Conservation (phyloP, 805 yeast genomes). For the Kregervanrija fluxuum region DNA sequence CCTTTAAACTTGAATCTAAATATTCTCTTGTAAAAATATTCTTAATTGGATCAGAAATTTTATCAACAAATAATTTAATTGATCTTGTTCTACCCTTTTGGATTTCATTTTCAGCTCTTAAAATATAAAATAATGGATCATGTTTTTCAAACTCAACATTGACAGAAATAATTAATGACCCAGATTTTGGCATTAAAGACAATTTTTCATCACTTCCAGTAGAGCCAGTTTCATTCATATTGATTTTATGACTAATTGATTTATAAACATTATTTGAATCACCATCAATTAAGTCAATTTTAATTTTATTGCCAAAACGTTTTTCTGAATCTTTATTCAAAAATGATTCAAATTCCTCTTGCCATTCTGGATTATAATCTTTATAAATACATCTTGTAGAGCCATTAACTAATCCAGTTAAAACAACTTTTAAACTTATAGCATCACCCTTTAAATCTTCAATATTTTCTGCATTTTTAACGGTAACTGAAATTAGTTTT, state of each 20-base stretch:
- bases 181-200: conserved; percentile 31
- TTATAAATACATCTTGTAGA: conserved; percentile 60
- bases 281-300: conserved; percentile 17
- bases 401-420: conserved; percentile 19
- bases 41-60: conserved; percentile 59
- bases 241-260: conserved; percentile 8
- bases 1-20: conserved; percentile 18
- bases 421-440: conserved; percentile 17
- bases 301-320: conserved; percentile 1
- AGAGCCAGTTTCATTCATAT: conserved; percentile 3
- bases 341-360: conserved; percentile 66
- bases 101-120: conserved; percentile 63
- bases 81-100: conserved; percentile 59
- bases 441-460: conserved; percentile 26
- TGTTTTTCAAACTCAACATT: conserved; percentile 73
- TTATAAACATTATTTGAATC: conserved; percentile 8
- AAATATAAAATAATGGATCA: conserved; percentile 77
- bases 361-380: conserved; percentile 72
- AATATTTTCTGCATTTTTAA: conserved; percentile 25
- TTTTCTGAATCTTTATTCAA: conserved; percentile 5
- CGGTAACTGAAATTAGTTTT: conserved; percentile 17
- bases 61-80: conserved; percentile 62
- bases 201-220: conserved; percentile 15
- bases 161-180: conserved; percentile 57
- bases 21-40: conserved; percentile 30